Base-by-base conservation (phyloP, 2,329 filamentous ascomycete species). In the Monosporascus sp. region DNA sequence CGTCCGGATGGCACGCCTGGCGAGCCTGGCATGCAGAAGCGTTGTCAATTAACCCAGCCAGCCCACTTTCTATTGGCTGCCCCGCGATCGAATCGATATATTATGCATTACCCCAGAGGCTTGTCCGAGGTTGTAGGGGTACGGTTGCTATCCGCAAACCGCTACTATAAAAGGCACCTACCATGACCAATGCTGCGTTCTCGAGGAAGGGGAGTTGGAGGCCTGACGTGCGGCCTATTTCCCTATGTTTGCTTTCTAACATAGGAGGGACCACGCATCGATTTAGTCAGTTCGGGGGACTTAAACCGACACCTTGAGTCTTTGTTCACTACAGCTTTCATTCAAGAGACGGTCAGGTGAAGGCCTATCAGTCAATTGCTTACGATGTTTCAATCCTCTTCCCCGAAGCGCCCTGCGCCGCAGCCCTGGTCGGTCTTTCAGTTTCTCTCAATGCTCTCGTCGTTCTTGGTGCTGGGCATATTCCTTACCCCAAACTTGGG, bases 391-490 rank as follows among this genome's bases (percentile, higher is more conserved):
- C 24, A 24, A 31, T 50, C 38, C 37, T 52, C 52, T 9, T 54
- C 60, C 48, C 47, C 52, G 44, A 57, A 50, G 35, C 37, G 50
- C 46, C 57, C 54, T 37, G 22, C 53, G 43, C 56, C 62, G 31
- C 56, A 64, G 18, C 60, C 64, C 39, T 60, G 66, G 49, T 55
- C 62, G 31, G 52, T 64, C 15, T 49, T 67, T 22, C 52, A 57
- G 43, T 51, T 64, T 48, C 44, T 72, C 27, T 63, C 68, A 56
- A 62, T 50, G 3, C 58, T 65, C 9, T 55, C 70, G 8, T 69
- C 68, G 6, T 57, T 73, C 37, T 63, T 73, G 44, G 52, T 71
- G 17, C 58, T 75, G 15, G 66, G 66, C 39, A 35, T 68, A 20
- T 59, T 72, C 45, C 59, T 67, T 45, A 55, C 65, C 9, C 63